Conservation (phyloP, 1,284 basidiomycete species). For the Papiliotrema flavescens region DNA sequence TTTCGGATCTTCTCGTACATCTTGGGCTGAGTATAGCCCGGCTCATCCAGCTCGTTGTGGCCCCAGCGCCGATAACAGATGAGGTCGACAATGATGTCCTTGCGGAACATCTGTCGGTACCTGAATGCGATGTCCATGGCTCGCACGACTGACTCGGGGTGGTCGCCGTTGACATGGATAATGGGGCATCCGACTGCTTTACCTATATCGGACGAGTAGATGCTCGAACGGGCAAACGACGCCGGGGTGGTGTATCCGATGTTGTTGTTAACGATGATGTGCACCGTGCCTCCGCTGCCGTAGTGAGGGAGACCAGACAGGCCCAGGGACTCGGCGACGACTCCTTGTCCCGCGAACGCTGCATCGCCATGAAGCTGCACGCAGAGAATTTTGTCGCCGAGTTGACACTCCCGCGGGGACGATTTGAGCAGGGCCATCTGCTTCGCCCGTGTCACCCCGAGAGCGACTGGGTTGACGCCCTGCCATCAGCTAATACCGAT, state of each 20-base stretch:
- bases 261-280: constrained; percentile 80
- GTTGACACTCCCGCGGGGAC: constrained; percentile 61
- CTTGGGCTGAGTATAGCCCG: constrained; percentile 79
- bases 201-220: constrained; percentile 80
- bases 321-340: constrained; percentile 82
- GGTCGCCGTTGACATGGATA: constrained; percentile 86
- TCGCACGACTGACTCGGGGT: constrained; percentile 78
- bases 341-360: constrained; percentile 81
- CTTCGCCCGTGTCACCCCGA: constrained; percentile 86
- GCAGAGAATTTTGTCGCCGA: constrained; percentile 80
- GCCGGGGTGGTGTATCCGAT: constrained; percentile 88
- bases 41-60: constrained; percentile 84
- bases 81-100: constrained; percentile 82
- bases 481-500: constrained; percentile 34
- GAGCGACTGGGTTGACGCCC: constrained; percentile 77
- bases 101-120: constrained; percentile 77
- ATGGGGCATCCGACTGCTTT: constrained; percentile 87
- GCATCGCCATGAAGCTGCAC: constrained; percentile 87
- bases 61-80: constrained; percentile 75
- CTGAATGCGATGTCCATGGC: constrained; percentile 76
- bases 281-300: constrained; percentile 80
- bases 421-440: constrained; percentile 76
- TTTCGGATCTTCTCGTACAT: constrained; percentile 83
- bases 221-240: constrained; percentile 70
- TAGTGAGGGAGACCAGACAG: constrained; percentile 82